Conservation (phyloP, 495 filamentous ascomycete species). For the Aspergillus carlsbadensis region DNA sequence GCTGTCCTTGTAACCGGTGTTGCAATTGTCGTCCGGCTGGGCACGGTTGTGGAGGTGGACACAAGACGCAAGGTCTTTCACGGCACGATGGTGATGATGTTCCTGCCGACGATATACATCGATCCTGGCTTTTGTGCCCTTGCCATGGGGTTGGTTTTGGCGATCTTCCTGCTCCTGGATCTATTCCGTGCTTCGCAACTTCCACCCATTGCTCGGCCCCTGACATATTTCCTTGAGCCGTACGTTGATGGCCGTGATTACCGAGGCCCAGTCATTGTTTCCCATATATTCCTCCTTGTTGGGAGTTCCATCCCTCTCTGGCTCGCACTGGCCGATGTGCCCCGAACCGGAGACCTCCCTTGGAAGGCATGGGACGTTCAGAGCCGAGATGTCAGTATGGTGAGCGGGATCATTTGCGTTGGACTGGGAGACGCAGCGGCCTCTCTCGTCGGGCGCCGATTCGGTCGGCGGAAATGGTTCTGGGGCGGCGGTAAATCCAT, state of each 20-base stretch:
- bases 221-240: constrained; percentile 83
- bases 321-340: constrained; percentile 73
- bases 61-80: constrained; percentile 98
- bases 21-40: constrained; percentile 68
- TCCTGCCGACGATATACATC: constrained; percentile 79
- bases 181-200: constrained; percentile 87
- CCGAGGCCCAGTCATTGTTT: constrained; percentile 89
- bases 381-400: constrained; percentile 75
- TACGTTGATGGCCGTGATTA: constrained; percentile 95
- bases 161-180: constrained; percentile 84
- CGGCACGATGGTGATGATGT: constrained; percentile 95
- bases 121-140: constrained; percentile 83
- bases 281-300: constrained; percentile 92
- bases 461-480: constrained; percentile 85
- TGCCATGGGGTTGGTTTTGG: constrained; percentile 70
- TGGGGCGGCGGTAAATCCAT: constrained; percentile 97
- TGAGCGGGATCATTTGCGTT: constrained; percentile 88
- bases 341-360: constrained; percentile 48
- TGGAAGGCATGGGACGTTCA: constrained; percentile 72
- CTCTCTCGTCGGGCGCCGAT: constrained; percentile 86
- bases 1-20: constrained; percentile 68
- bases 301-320: constrained; percentile 96
- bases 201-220: constrained; percentile 76
- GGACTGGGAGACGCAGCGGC: constrained; percentile 95
- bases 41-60: constrained; percentile 77